Conservation (phyloP, 352 stramenopile species). For the Phytophthora crassamura region DNA sequence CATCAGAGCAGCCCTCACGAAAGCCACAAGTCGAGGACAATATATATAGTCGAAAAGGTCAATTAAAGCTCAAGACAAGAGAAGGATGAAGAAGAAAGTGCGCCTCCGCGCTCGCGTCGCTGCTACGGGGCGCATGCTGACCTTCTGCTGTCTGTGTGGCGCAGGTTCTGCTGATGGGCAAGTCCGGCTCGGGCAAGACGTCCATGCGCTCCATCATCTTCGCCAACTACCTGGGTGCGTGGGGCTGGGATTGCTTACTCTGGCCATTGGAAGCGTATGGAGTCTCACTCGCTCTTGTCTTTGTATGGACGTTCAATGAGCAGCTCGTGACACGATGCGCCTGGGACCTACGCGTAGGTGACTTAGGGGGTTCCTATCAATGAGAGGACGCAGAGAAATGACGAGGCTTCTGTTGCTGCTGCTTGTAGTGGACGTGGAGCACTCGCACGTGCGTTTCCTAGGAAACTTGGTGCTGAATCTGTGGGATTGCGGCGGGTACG, state of each 20-base stretch:
- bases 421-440: constrained; percentile 89
- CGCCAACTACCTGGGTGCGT: constrained; percentile 97
- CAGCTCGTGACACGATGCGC: constrained; percentile 97
- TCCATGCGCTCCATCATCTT: constrained; percentile 99
- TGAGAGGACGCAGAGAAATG: background rate
- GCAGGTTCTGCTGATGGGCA: constrained; percentile 96
- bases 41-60: too few species aligned
- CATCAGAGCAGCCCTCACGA: too few species aligned
- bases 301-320: background rate
- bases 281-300: background rate
- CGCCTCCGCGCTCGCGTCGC: background rate
- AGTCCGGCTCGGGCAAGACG: constrained; percentile 97
- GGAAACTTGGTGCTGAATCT: constrained; percentile 99
- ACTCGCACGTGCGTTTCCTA: constrained; percentile 95
- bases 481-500: constrained; percentile 98
- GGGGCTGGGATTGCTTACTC: background rate
- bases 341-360: constrained; percentile 93
- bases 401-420: constrained; percentile 15
- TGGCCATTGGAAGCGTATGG: background rate
- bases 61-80: too few species aligned
- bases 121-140: background rate
- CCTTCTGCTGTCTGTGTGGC: background rate
- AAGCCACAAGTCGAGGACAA: too few species aligned
- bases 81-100: constrained; percentile 82
- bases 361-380: background rate